These are phyloP conservation scores for Nitzschia sp. DNA, from an alignment of 108 stramenopile genomes.

Conservation along the genomic window DNA sequence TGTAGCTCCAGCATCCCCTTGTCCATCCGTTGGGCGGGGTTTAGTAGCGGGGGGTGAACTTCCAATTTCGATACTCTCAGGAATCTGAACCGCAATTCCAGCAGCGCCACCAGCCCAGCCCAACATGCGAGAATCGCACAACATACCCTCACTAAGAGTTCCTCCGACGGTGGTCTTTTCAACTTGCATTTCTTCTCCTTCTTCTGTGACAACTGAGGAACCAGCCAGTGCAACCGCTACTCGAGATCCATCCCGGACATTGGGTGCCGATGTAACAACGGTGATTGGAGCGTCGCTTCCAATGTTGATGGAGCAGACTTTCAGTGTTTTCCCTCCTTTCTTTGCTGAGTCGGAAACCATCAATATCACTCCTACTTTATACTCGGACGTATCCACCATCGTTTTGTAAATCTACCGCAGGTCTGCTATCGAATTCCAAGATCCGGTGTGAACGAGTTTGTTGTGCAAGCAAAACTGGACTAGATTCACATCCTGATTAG, in stretches of 20 bases:
- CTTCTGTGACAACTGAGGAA: slow-evolving; percentile 55
- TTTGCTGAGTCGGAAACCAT: slow-evolving; percentile 42
- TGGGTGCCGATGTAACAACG: slow-evolving; percentile 76
- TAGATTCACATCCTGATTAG: neutral
- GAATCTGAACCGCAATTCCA: slow-evolving; percentile 80
- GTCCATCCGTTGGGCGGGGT: slow-evolving; percentile 56
- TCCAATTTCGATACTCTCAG: slow-evolving; percentile 59
- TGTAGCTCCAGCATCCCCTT: slow-evolving; percentile 9
- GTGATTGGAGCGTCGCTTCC: slow-evolving; percentile 47
- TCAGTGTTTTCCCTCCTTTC: slow-evolving; percentile 45
- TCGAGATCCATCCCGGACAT: slow-evolving; percentile 75
- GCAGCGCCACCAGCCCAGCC: slow-evolving; percentile 77
- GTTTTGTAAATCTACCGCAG: neutral
- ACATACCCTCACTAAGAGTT: slow-evolving; percentile 75
- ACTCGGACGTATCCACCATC: slow-evolving; percentile 61
- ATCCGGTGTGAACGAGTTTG: neutral
- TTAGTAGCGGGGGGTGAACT: slow-evolving; percentile 67
- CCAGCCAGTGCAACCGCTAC: slow-evolving; percentile 71
- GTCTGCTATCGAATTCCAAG: neutral
- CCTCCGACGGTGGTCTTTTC: slow-evolving; percentile 84
- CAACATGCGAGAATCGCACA: slow-evolving; percentile 88
- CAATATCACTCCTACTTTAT: slow-evolving; percentile 79
- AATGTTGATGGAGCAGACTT: slow-evolving; percentile 44
- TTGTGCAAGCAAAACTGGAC: neutral
- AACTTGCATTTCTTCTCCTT: slow-evolving; percentile 59